These are phyloP conservation scores for Moesziomyces sp. DNA, from an alignment of 1,284 basidiomycete species.

Conservation along the genomic window DNA sequence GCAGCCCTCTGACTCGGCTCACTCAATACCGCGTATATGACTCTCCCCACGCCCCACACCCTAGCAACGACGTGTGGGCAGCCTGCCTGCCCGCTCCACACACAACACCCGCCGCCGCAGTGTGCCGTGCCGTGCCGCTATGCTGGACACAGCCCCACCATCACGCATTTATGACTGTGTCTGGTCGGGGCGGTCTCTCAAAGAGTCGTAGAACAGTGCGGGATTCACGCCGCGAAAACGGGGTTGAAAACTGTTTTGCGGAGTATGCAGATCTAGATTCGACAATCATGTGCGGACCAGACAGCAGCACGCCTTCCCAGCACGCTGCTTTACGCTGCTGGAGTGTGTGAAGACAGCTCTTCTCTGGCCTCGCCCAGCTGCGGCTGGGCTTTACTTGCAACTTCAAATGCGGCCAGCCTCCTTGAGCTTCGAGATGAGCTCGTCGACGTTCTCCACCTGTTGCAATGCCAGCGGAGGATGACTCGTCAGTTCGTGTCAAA, in stretches of 20 bases:
- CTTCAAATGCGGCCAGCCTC: constrained; percentile 79
- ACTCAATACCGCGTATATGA: not conserved
- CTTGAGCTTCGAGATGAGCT: constrained; percentile 88
- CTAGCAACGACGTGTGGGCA: not conserved
- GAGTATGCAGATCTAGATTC: not conserved
- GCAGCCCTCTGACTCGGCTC: not conserved
- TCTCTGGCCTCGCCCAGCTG: not conserved
- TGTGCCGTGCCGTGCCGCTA: no score
- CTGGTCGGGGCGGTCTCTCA: not conserved
- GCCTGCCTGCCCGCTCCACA: not conserved
- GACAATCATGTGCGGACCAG: not conserved
- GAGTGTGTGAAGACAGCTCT: not conserved
- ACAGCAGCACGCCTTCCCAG: not conserved
- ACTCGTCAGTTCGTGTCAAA: not conserved
- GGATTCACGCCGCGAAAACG: no score
- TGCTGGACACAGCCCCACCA: not conserved
- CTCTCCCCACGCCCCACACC: not conserved
- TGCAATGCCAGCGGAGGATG: constrained; percentile 24
- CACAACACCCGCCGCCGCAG: no score
- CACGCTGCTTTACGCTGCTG: not conserved
- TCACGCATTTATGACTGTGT: not conserved
- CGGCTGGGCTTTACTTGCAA: not conserved
- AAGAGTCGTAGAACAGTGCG: not conserved
- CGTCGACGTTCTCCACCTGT: constrained; percentile 84
- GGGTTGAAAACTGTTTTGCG: not conserved